phyloP scores from a whole-genome alignment of 768 basidiomycete species.

The Auricularia sp. region DNA sequence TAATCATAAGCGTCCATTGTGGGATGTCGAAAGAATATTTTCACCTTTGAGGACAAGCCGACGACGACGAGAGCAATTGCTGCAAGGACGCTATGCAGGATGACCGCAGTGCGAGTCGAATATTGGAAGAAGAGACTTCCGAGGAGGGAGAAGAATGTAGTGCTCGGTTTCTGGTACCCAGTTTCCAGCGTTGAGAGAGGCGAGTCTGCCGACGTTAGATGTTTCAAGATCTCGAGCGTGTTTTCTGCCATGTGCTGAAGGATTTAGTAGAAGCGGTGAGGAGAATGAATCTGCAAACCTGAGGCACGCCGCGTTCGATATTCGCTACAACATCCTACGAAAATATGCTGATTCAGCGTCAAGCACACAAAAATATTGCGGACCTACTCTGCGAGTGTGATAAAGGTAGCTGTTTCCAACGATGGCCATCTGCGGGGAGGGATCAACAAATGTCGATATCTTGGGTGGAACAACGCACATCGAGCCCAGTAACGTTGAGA shows the following conservation, averaged over 20 bases:
- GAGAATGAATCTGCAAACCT: no score
- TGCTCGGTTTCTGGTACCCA: conserved; percentile 42
- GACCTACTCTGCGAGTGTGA: conserved; percentile 57
- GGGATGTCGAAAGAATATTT: conserved; percentile 27
- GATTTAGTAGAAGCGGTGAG: no score
- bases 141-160: conserved; percentile 70
- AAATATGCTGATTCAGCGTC: no score
- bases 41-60: conserved; percentile 4
- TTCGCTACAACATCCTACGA: conserved; percentile 67
- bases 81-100: not conserved
- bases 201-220: conserved; percentile 60
- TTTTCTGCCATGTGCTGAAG: conserved; percentile 92
- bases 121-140: conserved; percentile 58
- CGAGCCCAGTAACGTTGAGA: conserved; percentile 81
- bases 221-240: conserved; percentile 62
- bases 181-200: conserved; percentile 56
- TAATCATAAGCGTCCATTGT: no score
- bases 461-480: conserved; percentile 39
- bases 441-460: not conserved
- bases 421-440: conserved; percentile 62
- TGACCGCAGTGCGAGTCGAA: conserved; percentile 53
- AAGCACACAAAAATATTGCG: no score
- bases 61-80: not conserved
- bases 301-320: conserved; percentile 72
- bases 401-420: conserved; percentile 90